phyloP scores from a whole-genome alignment of 352 stramenopile species.

The Aphanomyces invadans region DNA sequence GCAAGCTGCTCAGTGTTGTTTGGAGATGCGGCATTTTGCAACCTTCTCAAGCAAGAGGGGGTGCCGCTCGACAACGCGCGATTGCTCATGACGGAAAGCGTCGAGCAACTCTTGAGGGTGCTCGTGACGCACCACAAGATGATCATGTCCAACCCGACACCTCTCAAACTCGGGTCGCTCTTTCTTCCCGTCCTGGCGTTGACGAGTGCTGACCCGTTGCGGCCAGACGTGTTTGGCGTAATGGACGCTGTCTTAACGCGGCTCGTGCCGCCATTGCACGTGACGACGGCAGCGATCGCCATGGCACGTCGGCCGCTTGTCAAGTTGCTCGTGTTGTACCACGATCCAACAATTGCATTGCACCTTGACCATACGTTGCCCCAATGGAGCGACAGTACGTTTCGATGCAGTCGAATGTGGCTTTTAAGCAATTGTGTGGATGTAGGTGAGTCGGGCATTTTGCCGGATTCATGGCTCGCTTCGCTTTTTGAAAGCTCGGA shows the following conservation, averaged over 20 bases:
- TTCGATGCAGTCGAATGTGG: not conserved
- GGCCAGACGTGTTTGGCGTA: constrained; percentile 26
- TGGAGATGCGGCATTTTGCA: constrained; percentile 40
- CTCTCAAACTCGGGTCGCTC: constrained; percentile 36
- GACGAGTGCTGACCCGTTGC: constrained; percentile 59
- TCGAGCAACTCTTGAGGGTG: constrained; percentile 60
- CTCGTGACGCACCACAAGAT: constrained; percentile 54
- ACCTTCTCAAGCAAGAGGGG: constrained; percentile 32
- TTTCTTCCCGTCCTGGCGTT: constrained; percentile 51
- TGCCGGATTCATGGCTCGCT: constrained; percentile 61
- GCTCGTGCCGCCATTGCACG: constrained; percentile 49
- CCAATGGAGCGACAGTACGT: constrained; percentile 41
- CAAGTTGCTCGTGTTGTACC: constrained; percentile 71
- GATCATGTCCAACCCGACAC: constrained; percentile 35
- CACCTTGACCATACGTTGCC: constrained; percentile 71
- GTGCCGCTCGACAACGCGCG: constrained; percentile 43
- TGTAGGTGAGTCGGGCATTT: constrained; percentile 20
- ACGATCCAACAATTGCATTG: constrained; percentile 52
- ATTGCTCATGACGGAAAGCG: constrained; percentile 67
- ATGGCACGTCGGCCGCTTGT: constrained; percentile 38
- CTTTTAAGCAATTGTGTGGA: not conserved
- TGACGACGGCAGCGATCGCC: constrained; percentile 30
- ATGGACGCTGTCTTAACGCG: constrained; percentile 24
- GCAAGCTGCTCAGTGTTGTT: constrained; percentile 56
- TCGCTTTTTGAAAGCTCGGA: constrained; percentile 65